A percentile compares a stretch with the other conserved stretches of the same genome.
Conservation (phyloP, 345 rosid genomes). For the Arabis alpina region DNA sequence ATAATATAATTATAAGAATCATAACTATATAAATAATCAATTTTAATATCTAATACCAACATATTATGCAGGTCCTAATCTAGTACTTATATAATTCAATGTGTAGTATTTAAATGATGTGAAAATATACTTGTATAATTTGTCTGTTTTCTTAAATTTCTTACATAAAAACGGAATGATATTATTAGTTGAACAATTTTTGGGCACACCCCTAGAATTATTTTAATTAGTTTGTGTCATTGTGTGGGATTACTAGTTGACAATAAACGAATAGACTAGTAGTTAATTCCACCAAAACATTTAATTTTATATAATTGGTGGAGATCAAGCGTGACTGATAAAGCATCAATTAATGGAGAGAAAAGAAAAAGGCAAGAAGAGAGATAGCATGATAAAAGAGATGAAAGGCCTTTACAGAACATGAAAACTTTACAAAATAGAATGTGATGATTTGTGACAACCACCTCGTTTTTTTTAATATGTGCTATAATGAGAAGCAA, state of each 20-base stretch:
- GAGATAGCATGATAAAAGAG: conserved; percentile 31
- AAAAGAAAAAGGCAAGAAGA: conserved; percentile 15
- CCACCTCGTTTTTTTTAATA: conserved; percentile 32
- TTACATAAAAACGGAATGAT: too few relatives aligned
- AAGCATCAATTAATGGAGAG: conserved; percentile 37
- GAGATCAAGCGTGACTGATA: conserved; percentile 43
- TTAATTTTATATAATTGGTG: neutral
- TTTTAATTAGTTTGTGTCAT: neutral
- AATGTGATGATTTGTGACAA: conserved; percentile 43
- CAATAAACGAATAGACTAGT: neutral
- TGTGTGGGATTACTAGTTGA: conserved; percentile 31
- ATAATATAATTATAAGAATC: too few relatives aligned
- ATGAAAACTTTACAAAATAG: conserved; percentile 39
- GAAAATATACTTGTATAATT: too few relatives aligned
- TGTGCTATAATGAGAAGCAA: conserved; percentile 39
- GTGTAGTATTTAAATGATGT: too few relatives aligned
- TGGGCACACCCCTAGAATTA: too few relatives aligned
- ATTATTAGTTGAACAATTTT: too few relatives aligned
- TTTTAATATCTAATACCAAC: too few relatives aligned
- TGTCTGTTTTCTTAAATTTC: too few relatives aligned
- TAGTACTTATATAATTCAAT: too few relatives aligned
- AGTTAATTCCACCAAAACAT: neutral
- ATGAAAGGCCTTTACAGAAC: conserved; percentile 40
- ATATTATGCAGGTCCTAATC: too few relatives aligned
- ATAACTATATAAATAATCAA: too few relatives aligned